These are phyloP conservation scores for Mycena rebaudengoi DNA, from an alignment of 768 basidiomycete species.

Conservation along the genomic window DNA sequence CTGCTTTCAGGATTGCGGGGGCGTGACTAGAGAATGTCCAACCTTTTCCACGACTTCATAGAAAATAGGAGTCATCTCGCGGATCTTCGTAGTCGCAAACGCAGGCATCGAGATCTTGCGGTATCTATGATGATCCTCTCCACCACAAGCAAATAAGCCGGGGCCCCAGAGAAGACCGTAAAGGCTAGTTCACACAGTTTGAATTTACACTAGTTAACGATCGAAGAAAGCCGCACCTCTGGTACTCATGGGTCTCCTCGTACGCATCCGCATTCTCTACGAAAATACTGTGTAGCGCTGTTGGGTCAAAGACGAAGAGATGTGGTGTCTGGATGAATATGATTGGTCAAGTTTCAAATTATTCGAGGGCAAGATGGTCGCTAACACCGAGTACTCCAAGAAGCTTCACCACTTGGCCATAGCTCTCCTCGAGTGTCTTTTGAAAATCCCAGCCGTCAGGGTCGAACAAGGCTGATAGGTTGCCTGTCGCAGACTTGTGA, in stretches of 20 bases:
- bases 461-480: no score
- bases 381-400: neutral
- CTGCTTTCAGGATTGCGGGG: neutral
- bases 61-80: neutral
- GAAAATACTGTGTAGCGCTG: slow-evolving; percentile 3
- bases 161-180: neutral
- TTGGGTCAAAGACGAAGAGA: slow-evolving; percentile 9
- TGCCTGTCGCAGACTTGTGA: no score
- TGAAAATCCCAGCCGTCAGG: no score
- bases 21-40: neutral
- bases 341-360: no score
- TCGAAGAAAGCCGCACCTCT: neutral
- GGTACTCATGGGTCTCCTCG: neutral
- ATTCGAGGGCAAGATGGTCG: neutral
- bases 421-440: no score
- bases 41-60: slow-evolving; percentile 3
- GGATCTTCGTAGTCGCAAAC: neutral
- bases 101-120: slow-evolving; percentile 4
- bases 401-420: no score
- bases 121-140: neutral
- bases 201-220: neutral
- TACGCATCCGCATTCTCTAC: neutral
- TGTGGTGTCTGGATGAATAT: neutral
- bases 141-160: neutral
- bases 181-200: neutral